Evolutionary conservation across 345 rosid species (phyloP).

Genomic region (Carallia pectinifolia): DNA sequence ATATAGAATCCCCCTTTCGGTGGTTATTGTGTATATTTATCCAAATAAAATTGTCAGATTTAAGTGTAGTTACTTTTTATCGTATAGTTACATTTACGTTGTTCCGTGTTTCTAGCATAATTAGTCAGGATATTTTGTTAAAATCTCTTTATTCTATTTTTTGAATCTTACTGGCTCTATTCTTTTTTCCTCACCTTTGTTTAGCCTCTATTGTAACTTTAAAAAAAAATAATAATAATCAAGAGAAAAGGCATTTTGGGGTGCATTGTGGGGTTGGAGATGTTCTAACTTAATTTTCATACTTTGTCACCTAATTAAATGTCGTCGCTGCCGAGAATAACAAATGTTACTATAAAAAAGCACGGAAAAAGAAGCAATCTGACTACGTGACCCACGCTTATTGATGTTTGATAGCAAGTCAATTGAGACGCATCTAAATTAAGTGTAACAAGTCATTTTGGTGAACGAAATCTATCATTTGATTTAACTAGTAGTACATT

Average conservation of each 20-base stretch:
- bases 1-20: too few species aligned
- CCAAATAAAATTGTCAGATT: too few species aligned
- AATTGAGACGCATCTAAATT: slow-evolving; percentile 12
- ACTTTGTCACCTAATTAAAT: background rate
- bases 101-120: too few species aligned
- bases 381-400: background rate
- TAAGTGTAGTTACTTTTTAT: too few species aligned
- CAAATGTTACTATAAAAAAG: background rate
- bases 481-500: slow-evolving; percentile 1
- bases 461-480: slow-evolving; percentile 17
- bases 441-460: slow-evolving; percentile 11
- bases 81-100: too few species aligned
- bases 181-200: too few species aligned
- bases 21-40: too few species aligned
- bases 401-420: slow-evolving; percentile 6
- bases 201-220: too few species aligned
- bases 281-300: slow-evolving; percentile 8
- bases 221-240: too few species aligned
- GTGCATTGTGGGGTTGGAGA: background rate
- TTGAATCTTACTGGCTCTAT: too few species aligned
- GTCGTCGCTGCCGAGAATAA: background rate
- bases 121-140: too few species aligned
- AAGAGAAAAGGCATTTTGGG: background rate
- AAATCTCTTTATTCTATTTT: too few species aligned
- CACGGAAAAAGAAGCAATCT: background rate